These are phyloP conservation scores for Hyphopichia buzzinii DNA, from an alignment of 1,139 yeast genomes.

Conservation along the genomic window DNA sequence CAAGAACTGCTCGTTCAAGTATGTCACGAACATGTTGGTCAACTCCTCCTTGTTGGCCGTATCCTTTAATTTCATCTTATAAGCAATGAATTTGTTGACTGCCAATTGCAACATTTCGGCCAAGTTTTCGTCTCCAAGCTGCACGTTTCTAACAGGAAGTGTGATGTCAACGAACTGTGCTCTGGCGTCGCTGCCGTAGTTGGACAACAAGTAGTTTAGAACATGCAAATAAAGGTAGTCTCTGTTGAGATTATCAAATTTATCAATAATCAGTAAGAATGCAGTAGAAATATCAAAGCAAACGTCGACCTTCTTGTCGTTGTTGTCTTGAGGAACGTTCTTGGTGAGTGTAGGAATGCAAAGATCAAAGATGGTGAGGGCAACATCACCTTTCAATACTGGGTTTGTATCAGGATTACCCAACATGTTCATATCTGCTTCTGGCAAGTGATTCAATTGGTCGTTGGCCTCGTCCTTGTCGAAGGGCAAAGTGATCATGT, in stretches of 20 bases:
- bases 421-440: conserved; percentile 80
- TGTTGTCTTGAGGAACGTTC: conserved; percentile 24
- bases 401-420: conserved; percentile 88
- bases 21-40: conserved; percentile 43
- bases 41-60: conserved; percentile 39
- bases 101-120: conserved; percentile 64
- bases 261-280: conserved; percentile 58
- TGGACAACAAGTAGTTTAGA: conserved; percentile 46
- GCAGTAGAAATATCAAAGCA: conserved; percentile 40
- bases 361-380: conserved; percentile 76
- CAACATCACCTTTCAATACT: conserved; percentile 86
- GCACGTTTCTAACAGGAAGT: conserved; percentile 60
- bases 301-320: conserved; percentile 28
- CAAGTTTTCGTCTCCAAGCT: conserved; percentile 38
- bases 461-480: conserved; percentile 55
- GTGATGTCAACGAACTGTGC: conserved; percentile 58
- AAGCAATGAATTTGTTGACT: conserved; percentile 69
- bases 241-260: conserved; percentile 68
- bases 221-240: conserved; percentile 66
- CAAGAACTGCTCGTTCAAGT: conserved; percentile 29
- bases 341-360: conserved; percentile 53
- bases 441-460: conserved; percentile 73
- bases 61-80: conserved; percentile 42
- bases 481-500: conserved; percentile 47
- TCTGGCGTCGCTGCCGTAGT: conserved; percentile 36